Conservation (phyloP, 441 rosid genomes). For the Croton setiger region DNA sequence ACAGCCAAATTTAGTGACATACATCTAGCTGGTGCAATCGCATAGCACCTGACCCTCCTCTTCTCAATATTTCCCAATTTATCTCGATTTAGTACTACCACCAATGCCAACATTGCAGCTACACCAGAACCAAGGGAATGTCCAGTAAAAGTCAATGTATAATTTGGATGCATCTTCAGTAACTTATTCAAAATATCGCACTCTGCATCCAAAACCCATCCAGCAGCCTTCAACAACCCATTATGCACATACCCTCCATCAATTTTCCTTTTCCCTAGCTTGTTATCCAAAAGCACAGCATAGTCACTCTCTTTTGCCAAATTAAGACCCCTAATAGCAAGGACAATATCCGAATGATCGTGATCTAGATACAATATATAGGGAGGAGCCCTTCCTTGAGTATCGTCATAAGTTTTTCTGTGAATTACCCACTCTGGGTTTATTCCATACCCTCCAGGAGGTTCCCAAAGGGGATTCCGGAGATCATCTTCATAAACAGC, state of each 20-base stretch:
- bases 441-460: slow-evolving; percentile 79
- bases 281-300: slow-evolving; percentile 72
- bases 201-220: slow-evolving; percentile 71
- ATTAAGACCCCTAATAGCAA: slow-evolving; percentile 76
- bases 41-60: slow-evolving; percentile 74
- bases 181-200: slow-evolving; percentile 57
- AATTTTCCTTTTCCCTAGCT: slow-evolving; percentile 64
- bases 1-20: slow-evolving; percentile 91
- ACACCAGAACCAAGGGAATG: slow-evolving; percentile 97
- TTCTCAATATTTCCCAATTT: slow-evolving; percentile 65
- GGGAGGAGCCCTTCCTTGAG: slow-evolving; percentile 72
- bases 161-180: slow-evolving; percentile 56
- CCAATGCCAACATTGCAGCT: slow-evolving; percentile 68
- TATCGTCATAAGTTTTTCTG: slow-evolving; percentile 57
- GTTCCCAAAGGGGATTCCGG: slow-evolving; percentile 75
- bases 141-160: slow-evolving; percentile 82
- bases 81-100: slow-evolving; percentile 51
- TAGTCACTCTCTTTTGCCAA: slow-evolving; percentile 86
- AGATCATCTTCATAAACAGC: slow-evolving; percentile 88
- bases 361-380: slow-evolving; percentile 79
- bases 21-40: slow-evolving; percentile 94
- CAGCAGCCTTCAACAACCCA: slow-evolving; percentile 80
- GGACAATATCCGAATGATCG: slow-evolving; percentile 59
- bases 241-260: slow-evolving; percentile 94
- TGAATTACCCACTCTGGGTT: slow-evolving; percentile 63